Conservation (phyloP, 345 rosid species). For the Leavenworthia alabamica region DNA sequence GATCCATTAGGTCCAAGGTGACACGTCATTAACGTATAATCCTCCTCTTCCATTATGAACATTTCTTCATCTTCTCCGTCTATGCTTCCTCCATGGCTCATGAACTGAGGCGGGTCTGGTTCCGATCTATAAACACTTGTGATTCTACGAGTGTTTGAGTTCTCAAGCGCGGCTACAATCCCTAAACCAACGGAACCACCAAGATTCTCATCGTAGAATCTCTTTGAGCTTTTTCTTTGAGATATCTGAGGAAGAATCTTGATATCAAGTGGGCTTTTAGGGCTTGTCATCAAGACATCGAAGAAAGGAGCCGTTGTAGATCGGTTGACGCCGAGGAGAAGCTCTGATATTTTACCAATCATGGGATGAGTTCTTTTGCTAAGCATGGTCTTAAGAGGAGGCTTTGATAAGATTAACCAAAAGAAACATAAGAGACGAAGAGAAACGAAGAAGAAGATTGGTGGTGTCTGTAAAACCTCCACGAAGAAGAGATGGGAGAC, state of each 20-base stretch:
- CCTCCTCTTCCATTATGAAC: constrained; percentile 45
- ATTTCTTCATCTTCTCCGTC: constrained; percentile 41
- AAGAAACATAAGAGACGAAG: constrained; percentile 8
- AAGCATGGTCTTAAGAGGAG: constrained; percentile 33
- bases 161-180: constrained; percentile 72
- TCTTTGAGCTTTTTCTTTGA: constrained; percentile 50
- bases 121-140: constrained; percentile 25
- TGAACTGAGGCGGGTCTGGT: constrained; percentile 32
- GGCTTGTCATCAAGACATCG: constrained; percentile 42
- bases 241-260: constrained; percentile 43
- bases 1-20: constrained; percentile 45
- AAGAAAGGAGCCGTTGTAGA: constrained; percentile 31
- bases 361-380: constrained; percentile 62
- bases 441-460: constrained; percentile 10
- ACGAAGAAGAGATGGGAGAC: constrained; percentile 22
- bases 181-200: constrained; percentile 81
- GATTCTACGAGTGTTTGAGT: constrained; percentile 27
- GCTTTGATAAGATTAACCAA: background rate
- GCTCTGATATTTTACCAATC: constrained; percentile 63
- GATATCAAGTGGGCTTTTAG: constrained; percentile 62
- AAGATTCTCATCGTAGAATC: constrained; percentile 34
- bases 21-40: constrained; percentile 56
- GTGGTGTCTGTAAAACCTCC: constrained; percentile 29
- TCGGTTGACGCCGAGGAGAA: constrained; percentile 51
- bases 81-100: constrained; percentile 20